These are phyloP conservation scores for Cytauxzoon felis DNA, from an alignment of 169 alveolate genomes.

Conservation along the genomic window DNA sequence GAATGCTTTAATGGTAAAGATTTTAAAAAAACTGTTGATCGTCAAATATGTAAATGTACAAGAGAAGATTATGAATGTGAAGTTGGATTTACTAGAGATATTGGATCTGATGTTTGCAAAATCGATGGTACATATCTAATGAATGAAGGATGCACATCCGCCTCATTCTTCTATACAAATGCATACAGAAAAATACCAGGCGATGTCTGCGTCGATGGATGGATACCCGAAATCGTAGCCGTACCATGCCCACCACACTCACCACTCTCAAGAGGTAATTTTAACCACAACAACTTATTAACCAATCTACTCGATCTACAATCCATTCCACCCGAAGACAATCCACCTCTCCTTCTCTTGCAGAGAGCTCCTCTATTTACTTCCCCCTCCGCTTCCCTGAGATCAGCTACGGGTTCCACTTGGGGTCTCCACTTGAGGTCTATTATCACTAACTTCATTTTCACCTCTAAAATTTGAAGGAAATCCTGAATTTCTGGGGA, in stretches of 20 bases:
- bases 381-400: too few species aligned
- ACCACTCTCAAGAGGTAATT: constrained; percentile 74
- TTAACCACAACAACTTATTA: not conserved
- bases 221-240: constrained; percentile 86
- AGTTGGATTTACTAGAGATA: constrained; percentile 86
- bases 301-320: not conserved
- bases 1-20: constrained; percentile 96
- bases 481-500: too few species aligned
- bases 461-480: too few species aligned
- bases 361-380: too few species aligned
- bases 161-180: constrained; percentile 71
- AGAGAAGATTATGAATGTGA: constrained; percentile 97
- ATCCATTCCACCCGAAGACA: too few species aligned
- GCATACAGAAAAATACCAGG: constrained; percentile 96
- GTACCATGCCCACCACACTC: constrained; percentile 89
- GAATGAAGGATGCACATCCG: constrained; percentile 73
- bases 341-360: too few species aligned
- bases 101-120: constrained; percentile 79
- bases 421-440: too few species aligned
- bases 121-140: constrained; percentile 71
- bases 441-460: too few species aligned
- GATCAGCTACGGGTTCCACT: too few species aligned
- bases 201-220: constrained; percentile 94
- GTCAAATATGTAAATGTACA: constrained; percentile 91
- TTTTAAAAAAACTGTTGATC: constrained; percentile 86